These are phyloP conservation scores for Naganishia cerealis DNA, from an alignment of 1,284 basidiomycete genomes.

Conservation along the genomic window DNA sequence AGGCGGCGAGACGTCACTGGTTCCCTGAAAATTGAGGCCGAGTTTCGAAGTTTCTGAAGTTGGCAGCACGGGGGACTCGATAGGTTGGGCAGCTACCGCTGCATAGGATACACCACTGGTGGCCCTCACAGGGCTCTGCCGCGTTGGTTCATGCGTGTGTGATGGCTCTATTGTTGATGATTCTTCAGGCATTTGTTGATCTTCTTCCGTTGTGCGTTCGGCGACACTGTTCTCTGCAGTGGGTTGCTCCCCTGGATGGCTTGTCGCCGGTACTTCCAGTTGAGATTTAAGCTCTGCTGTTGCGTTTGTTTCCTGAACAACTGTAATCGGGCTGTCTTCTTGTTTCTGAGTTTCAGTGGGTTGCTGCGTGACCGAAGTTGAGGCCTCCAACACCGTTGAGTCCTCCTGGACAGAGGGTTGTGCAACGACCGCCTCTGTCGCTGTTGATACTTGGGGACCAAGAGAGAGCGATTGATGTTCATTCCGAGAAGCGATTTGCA, in stretches of 20 bases:
- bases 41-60: slow-evolving; percentile 4
- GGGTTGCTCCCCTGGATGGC: not conserved
- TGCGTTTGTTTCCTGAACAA: not conserved
- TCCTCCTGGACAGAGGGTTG: slow-evolving; percentile 12
- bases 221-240: not conserved
- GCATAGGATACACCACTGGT: slow-evolving; percentile 1
- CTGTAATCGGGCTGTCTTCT: not conserved
- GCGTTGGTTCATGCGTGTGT: not conserved
- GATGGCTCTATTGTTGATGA: not conserved
- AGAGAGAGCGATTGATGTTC: not conserved
- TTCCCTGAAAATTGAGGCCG: slow-evolving; percentile 20
- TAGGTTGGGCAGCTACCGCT: not conserved
- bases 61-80: not conserved
- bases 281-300: not conserved
- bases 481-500: not conserved
- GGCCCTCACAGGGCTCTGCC: not conserved
- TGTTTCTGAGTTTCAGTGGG: not conserved
- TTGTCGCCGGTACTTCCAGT: not conserved
- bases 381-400: slow-evolving; percentile 4
- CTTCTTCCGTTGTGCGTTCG: not conserved
- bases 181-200: not conserved
- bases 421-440: not conserved
- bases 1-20: not conserved
- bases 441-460: not conserved
- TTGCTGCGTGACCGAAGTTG: not conserved